Evolutionary conservation across 2,329 filamentous ascomycete species (phyloP).

Genomic region (Diatrype stigma): DNA sequence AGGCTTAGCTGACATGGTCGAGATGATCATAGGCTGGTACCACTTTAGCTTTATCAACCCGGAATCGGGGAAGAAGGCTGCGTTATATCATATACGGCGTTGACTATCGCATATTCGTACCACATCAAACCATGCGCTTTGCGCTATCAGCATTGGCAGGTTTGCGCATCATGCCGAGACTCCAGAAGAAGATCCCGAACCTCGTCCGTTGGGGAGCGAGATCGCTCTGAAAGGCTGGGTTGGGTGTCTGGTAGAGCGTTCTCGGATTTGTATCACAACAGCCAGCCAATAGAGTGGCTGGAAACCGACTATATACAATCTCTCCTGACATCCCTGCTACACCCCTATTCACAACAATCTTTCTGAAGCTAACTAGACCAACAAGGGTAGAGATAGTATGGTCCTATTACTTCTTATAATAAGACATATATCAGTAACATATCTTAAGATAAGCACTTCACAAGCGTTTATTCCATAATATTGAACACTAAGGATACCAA

Average conservation of each 20-base stretch:
- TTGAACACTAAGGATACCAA: too few relatives aligned
- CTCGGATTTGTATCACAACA: background rate
- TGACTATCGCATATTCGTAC: background rate
- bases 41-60: background rate
- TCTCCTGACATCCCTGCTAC: background rate
- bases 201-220: background rate
- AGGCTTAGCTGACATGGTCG: constrained; percentile 1
- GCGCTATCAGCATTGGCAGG: background rate
- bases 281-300: background rate
- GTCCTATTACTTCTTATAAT: too few relatives aligned
- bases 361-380: too few relatives aligned
- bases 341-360: too few relatives aligned
- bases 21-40: background rate
- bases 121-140: background rate
- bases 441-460: too few relatives aligned
- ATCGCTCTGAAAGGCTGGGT: background rate
- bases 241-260: background rate
- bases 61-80: background rate
- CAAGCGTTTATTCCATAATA: too few relatives aligned
- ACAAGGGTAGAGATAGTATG: too few relatives aligned
- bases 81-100: background rate
- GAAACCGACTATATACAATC: background rate
- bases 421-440: too few relatives aligned
- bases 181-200: background rate
- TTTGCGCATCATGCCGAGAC: background rate